Percentiles rank a stretch among this genome's conserved stretches.
Conservation (phyloP, 2,329 filamentous ascomycete species). For the Cercospora beticola region DNA sequence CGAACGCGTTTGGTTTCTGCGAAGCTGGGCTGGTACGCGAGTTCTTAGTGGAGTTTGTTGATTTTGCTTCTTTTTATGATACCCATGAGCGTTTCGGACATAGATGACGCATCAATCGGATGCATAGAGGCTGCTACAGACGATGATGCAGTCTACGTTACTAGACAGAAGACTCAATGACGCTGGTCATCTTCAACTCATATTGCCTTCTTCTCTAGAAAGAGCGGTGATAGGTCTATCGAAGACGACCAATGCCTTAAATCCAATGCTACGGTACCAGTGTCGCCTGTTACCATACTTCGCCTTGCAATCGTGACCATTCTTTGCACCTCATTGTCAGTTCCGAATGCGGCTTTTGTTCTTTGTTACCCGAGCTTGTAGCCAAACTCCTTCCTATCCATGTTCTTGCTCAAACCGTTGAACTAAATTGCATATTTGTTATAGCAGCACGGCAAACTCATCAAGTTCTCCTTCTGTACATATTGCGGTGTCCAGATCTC, state of each 20-base stretch:
- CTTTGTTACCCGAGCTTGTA: background rate
- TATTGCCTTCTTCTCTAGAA: background rate
- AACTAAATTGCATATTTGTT: background rate
- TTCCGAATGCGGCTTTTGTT: background rate
- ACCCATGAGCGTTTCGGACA: background rate
- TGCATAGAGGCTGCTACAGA: background rate
- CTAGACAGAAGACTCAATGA: background rate
- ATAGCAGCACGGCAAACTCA: background rate
- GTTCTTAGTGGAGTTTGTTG: background rate
- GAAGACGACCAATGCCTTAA: background rate
- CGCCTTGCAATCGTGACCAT: background rate
- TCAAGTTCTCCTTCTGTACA: background rate
- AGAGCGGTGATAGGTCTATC: background rate
- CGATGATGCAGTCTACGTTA: background rate
- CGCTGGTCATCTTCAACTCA: background rate
- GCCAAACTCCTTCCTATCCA: background rate
- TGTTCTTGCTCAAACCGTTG: background rate
- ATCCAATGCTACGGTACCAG: background rate
- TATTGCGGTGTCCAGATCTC: background rate
- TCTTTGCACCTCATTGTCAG: background rate
- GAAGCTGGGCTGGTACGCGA: background rate
- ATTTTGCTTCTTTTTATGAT: background rate
- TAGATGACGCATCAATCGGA: background rate
- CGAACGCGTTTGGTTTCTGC: background rate
- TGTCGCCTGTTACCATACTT: background rate